Percentiles rank a stretch among this genome's conserved stretches.
Evolutionary conservation across 1,139 yeast species (phyloP).

Genomic region (Arxiozyma bovina): DNA sequence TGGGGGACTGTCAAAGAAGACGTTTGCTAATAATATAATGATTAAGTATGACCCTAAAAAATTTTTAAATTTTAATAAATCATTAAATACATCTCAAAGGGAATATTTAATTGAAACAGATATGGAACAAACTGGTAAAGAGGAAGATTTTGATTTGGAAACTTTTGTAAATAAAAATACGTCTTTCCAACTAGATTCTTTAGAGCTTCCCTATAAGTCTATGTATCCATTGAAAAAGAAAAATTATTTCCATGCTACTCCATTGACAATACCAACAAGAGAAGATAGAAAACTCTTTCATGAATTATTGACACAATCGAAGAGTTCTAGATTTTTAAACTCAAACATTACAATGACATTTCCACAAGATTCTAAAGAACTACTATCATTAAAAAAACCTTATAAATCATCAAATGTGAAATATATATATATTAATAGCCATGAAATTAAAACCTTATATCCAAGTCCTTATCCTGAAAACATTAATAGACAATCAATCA

Average conservation of each 20-base stretch:
- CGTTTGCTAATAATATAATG: constrained; percentile 10
- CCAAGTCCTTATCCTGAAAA: constrained; percentile 91
- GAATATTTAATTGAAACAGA: background rate
- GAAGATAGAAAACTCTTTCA: constrained; percentile 23
- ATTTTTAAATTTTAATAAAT: constrained; percentile 19
- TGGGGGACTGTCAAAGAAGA: background rate
- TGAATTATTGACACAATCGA: constrained; percentile 14
- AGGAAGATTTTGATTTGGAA: background rate
- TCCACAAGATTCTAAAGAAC: constrained; percentile 1
- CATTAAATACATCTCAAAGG: constrained; percentile 7
- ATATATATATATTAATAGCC: constrained; percentile 58
- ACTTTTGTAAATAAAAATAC: background rate
- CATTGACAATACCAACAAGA: constrained; percentile 21
- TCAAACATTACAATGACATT: constrained; percentile 20
- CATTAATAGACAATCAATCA: constrained; percentile 50
- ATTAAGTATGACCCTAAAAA: constrained; percentile 23
- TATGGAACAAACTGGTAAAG: background rate
- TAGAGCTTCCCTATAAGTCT: constrained; percentile 5
- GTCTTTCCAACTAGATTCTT: background rate
- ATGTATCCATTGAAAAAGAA: constrained; percentile 19
- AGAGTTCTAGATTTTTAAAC: constrained; percentile 20
- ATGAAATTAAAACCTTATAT: constrained; percentile 84
- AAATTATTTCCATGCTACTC: constrained; percentile 13
- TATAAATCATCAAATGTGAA: constrained; percentile 29
- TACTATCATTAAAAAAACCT: background rate